Conservation (phyloP, 2,329 filamentous ascomycete species). For the Fusarium euwallaceae region DNA sequence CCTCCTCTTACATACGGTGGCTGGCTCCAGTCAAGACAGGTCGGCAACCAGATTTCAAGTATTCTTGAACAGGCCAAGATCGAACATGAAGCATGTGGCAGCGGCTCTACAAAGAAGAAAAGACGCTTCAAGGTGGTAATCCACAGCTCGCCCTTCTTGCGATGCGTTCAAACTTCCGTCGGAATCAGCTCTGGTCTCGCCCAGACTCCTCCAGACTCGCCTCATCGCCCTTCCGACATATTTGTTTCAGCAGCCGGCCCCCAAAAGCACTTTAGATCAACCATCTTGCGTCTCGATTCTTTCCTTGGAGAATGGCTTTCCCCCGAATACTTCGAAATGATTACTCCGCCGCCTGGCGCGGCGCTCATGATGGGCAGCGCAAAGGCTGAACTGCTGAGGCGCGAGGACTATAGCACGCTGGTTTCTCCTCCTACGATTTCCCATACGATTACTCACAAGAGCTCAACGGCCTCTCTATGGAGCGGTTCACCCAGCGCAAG, state of each 20-base stretch:
- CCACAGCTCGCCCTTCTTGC: conserved; percentile 92
- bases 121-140: conserved; percentile 83
- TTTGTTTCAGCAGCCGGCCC: conserved; percentile 51
- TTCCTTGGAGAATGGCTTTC: conserved; percentile 97
- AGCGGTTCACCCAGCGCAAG: conserved; percentile 49
- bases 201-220: conserved; percentile 59
- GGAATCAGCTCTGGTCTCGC: conserved; percentile 89
- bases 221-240: conserved; percentile 51
- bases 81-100: conserved; percentile 54
- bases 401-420: conserved; percentile 75
- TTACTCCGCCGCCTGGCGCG: conserved; percentile 88
- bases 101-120: conserved; percentile 54
- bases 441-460: conserved; percentile 37
- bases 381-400: conserved; percentile 86
- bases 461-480: conserved; percentile 50
- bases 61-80: conserved; percentile 70
- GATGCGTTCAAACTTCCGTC: conserved; percentile 93
- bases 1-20: conserved; percentile 95
- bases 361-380: conserved; percentile 89
- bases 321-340: conserved; percentile 92
- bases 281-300: conserved; percentile 84
- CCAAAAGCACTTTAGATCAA: conserved; percentile 61
- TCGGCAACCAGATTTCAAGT: conserved; percentile 86
- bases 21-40: conserved; percentile 86
- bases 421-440: conserved; percentile 39